Evolutionary conservation across 1,139 yeast genomes (phyloP).

Genomic region (Taphrina populina): DNA sequence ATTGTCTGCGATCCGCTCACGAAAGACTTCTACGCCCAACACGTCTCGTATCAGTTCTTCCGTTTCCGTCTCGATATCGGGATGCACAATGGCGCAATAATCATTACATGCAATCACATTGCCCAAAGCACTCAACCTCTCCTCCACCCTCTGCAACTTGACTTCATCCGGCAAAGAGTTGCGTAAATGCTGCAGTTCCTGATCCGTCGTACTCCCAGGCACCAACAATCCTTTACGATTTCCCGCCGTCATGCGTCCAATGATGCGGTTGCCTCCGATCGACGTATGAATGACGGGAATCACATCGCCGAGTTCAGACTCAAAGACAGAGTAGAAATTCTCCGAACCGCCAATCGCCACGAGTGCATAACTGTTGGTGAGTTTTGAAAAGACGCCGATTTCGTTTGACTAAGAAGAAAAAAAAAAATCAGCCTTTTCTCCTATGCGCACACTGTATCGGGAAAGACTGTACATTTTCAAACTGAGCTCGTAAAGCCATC

Average conservation of each 20-base stretch:
- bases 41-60: slow-evolving; percentile 98
- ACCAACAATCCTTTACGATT: slow-evolving; percentile 96
- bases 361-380: slow-evolving; percentile 92
- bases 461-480: slow-evolving; percentile 14
- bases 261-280: slow-evolving; percentile 95
- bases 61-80: slow-evolving; percentile 98
- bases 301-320: slow-evolving; percentile 94
- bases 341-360: slow-evolving; percentile 98
- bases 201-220: slow-evolving; percentile 98
- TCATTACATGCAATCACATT: slow-evolving; percentile 98
- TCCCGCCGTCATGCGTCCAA: slow-evolving; percentile 98
- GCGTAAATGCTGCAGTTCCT: slow-evolving; percentile 95
- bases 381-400: slow-evolving; percentile 93
- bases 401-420: slow-evolving; percentile 40
- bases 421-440: too few relatives aligned
- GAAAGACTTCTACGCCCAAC: slow-evolving; percentile 97
- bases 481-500: slow-evolving; percentile 32
- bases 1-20: slow-evolving; percentile 98
- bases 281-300: slow-evolving; percentile 96
- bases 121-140: slow-evolving; percentile 92
- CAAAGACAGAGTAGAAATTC: slow-evolving; percentile 95
- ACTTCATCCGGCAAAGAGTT: slow-evolving; percentile 96
- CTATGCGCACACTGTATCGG: background rate
- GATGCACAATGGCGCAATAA: slow-evolving; percentile 97
- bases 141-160: slow-evolving; percentile 96